Base-by-base conservation (phyloP, 345 rosid species). In the Diplotaxis tenuifolia region DNA sequence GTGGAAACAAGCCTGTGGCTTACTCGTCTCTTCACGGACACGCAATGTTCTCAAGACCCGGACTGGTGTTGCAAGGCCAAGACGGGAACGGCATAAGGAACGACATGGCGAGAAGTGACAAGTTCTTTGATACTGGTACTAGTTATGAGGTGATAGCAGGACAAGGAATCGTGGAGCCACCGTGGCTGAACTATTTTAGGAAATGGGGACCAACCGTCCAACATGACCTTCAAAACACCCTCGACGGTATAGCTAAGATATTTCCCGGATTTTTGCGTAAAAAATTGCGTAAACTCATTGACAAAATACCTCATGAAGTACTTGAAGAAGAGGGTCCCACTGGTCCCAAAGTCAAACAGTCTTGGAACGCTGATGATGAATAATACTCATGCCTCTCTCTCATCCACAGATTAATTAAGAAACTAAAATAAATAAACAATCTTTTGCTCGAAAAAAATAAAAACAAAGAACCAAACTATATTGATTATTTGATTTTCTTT, bases 21-120 rank as follows among this genome's bases (percentile, higher is more conserved):
- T 93, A 90, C 65, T 54, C 96, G 12, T 90, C 96, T 2, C 74
- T 90, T 25, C 76, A 84, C 50, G 90, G 98, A 1, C 98, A 93
- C 59, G 96, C 98, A 5, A 81, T 84, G 88, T 93, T 83, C 66
- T 45, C 90, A 0, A 82, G 78, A 65, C 84, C 93, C 0, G 98
- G 96, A 2, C 83, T 88, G 0, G 89, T 92, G 61, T 72, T 92
- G 62, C 90, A 86, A 76, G 97, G 96, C 10, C 80, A 42, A 16
- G 81, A 59, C 9, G 77, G 53, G 0, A 73, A 85, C 19, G 96
- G 97, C 4, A 20, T 93, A 20, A 86, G 96, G 77, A 87, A 90
- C 9, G 96, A 93, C 64, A 82, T 87, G 9, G 89, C 82, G 3
- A 93, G 79, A 76, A 86, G 98, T 62, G 76, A 74, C 64, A 72